These are phyloP conservation scores for Cytospora chrysosperma DNA, from an alignment of 2,329 filamentous ascomycete genomes.

Conservation along the genomic window DNA sequence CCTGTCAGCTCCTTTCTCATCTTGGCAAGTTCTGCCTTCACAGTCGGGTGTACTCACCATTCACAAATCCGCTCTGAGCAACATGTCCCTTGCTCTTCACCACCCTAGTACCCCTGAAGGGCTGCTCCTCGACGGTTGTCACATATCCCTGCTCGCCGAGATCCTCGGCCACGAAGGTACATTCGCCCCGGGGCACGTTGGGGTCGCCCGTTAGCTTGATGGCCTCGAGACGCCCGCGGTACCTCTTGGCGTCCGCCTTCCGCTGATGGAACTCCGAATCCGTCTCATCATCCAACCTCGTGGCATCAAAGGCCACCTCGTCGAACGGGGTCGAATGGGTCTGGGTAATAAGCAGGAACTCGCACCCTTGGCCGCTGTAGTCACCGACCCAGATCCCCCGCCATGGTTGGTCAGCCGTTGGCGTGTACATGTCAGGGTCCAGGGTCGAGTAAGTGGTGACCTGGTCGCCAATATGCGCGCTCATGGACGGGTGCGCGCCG, in stretches of 20 bases:
- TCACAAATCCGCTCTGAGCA: constrained; percentile 67
- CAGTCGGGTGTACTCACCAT: constrained; percentile 55
- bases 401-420: constrained; percentile 76
- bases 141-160: constrained; percentile 67
- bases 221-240: constrained; percentile 71
- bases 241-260: constrained; percentile 47
- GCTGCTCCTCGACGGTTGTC: constrained; percentile 60
- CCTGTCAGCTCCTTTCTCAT: constrained; percentile 16
- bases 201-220: constrained; percentile 91
- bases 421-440: constrained; percentile 72
- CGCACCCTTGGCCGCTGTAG: constrained; percentile 83
- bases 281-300: constrained; percentile 41
- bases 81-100: constrained; percentile 77
- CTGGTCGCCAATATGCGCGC: constrained; percentile 54
- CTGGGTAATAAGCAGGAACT: constrained; percentile 83
- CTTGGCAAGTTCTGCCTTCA: background rate
- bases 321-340: constrained; percentile 50
- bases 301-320: constrained; percentile 38
- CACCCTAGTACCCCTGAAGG: constrained; percentile 72
- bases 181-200: constrained; percentile 84
- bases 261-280: constrained; percentile 46
- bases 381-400: constrained; percentile 92
- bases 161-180: constrained; percentile 77
- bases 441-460: constrained; percentile 69
- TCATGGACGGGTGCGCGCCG: constrained; percentile 30